A percentile compares a stretch with the other conserved stretches of the same genome.
Conservation (phyloP, 805 yeast genomes). For the Ogataea thermomethanolica region DNA sequence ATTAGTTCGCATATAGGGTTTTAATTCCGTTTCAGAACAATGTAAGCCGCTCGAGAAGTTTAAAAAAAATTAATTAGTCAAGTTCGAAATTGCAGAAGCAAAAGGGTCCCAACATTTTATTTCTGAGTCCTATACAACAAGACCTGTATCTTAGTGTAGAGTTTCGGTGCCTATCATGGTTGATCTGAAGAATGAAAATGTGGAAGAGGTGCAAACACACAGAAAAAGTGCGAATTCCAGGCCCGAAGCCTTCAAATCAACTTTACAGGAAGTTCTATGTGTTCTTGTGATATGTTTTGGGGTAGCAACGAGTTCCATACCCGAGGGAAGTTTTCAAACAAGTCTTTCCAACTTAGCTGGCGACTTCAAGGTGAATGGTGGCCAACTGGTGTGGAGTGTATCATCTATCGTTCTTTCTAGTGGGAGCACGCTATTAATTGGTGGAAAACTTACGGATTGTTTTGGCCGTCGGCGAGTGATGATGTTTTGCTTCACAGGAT, state of each 20-base stretch:
- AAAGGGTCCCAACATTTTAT: no score
- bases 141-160: no score
- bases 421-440: conserved; percentile 36
- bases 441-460: conserved; percentile 38
- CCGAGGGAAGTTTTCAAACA: conserved; percentile 33
- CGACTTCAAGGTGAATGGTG: conserved; percentile 34
- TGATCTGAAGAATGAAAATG: background rate
- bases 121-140: no score
- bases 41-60: no score
- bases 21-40: no score
- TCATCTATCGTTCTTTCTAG: conserved; percentile 34
- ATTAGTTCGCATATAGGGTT: no score
- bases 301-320: conserved; percentile 32
- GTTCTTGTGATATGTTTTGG: conserved; percentile 32
- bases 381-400: conserved; percentile 38
- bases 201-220: background rate
- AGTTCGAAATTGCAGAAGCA: no score
- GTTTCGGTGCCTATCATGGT: background rate
- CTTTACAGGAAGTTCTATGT: conserved; percentile 31
- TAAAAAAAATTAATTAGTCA: no score
- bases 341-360: conserved; percentile 32
- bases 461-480: conserved; percentile 36
- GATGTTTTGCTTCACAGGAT: conserved; percentile 14
- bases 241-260: conserved; percentile 31
- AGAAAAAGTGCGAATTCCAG: conserved; percentile 17